phyloP scores from a whole-genome alignment of 306 rosid genomes.

The Sicyos baderoa region DNA sequence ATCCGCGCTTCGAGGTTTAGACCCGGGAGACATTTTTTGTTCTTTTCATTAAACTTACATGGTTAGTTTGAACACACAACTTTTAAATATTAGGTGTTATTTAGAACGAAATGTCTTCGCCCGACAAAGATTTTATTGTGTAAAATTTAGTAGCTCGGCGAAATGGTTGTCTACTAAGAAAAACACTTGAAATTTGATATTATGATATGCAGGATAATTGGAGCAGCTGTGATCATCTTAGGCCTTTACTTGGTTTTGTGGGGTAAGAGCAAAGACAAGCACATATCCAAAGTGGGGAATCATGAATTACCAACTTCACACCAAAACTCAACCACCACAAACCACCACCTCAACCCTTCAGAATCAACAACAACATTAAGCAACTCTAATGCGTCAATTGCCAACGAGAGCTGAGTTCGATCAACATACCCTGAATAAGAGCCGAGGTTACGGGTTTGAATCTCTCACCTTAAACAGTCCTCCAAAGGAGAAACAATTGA shows the following conservation, averaged over 20 bases:
- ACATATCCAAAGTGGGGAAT: not conserved
- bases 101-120: too few species aligned
- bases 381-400: not conserved
- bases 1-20: too few species aligned
- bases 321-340: not conserved
- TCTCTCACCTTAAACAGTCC: too few species aligned
- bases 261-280: constrained; percentile 8
- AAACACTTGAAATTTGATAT: not conserved
- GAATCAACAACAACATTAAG: not conserved
- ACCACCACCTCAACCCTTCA: not conserved
- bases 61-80: too few species aligned
- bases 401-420: too few species aligned
- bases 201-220: constrained; percentile 3
- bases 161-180: not conserved
- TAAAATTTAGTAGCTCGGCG: not conserved
- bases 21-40: too few species aligned
- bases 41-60: too few species aligned
- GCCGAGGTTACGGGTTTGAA: too few species aligned
- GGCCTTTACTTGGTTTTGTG: constrained; percentile 19
- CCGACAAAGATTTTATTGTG: not conserved
- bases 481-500: not conserved
- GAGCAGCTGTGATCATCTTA: constrained; percentile 10
- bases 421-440: too few species aligned
- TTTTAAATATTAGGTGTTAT: too few species aligned
- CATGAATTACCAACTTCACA: constrained; percentile 8